These are phyloP conservation scores for Litchi chinensis DNA, from an alignment of 345 rosid genomes.

Conservation along the genomic window DNA sequence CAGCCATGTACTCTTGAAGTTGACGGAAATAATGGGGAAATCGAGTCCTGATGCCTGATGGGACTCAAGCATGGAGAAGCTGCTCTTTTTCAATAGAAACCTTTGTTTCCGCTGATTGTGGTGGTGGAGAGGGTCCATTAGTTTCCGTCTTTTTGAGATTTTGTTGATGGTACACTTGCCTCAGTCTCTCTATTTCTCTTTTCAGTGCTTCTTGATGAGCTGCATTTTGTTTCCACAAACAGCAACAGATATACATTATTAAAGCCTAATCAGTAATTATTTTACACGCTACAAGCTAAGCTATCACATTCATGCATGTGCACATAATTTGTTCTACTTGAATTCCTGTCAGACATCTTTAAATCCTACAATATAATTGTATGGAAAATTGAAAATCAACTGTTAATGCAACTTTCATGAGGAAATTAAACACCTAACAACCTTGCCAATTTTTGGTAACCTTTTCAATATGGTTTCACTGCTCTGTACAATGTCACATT, in stretches of 20 bases:
- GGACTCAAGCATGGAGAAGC: slow-evolving; percentile 40
- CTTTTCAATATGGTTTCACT: background rate
- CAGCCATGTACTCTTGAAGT: too few species aligned
- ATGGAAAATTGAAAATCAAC: background rate
- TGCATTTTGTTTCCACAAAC: slow-evolving; percentile 23
- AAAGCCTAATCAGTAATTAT: background rate
- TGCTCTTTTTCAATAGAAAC: slow-evolving; percentile 35
- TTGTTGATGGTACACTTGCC: slow-evolving; percentile 71
- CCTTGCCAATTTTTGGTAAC: background rate
- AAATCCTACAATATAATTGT: background rate
- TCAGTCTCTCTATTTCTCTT: slow-evolving; percentile 87
- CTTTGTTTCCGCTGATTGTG: slow-evolving; percentile 28
- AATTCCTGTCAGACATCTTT: background rate
- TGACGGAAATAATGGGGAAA: background rate
- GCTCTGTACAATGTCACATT: background rate
- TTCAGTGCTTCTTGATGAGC: slow-evolving; percentile 87
- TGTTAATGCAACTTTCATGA: background rate
- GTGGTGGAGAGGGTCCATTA: slow-evolving; percentile 20
- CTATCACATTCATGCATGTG: background rate
- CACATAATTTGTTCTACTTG: background rate
- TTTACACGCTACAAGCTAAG: background rate
- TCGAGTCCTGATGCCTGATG: background rate
- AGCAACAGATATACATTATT: background rate
- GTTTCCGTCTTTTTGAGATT: slow-evolving; percentile 48
- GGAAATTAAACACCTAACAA: background rate